These are phyloP conservation scores for Acacia confusa DNA, from an alignment of 306 rosid genomes.

Conservation along the genomic window DNA sequence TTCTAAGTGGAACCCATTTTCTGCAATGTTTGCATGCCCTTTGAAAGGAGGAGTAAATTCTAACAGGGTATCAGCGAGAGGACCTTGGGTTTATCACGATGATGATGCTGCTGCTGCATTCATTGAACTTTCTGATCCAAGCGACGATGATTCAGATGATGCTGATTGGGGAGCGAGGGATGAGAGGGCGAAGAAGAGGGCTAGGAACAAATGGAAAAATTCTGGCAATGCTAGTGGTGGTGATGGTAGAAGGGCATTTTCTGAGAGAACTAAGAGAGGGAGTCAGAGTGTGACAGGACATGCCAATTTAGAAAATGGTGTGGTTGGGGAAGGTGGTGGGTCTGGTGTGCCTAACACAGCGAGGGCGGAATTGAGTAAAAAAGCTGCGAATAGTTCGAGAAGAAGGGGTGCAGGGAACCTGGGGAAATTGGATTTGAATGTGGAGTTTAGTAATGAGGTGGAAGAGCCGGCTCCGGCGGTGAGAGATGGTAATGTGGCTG, in stretches of 20 bases:
- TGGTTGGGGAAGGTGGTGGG: slow-evolving; percentile 7
- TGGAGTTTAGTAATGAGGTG: slow-evolving; percentile 90
- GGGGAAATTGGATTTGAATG: slow-evolving; percentile 94
- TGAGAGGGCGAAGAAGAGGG: slow-evolving; percentile 32
- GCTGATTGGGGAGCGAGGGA: slow-evolving; percentile 37
- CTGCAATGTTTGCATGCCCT: slow-evolving; percentile 70
- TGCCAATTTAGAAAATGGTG: slow-evolving; percentile 44
- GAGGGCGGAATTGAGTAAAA: slow-evolving; percentile 54
- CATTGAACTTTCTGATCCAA: slow-evolving; percentile 49
- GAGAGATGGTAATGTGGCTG: slow-evolving; percentile 53
- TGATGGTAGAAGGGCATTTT: slow-evolving; percentile 26
- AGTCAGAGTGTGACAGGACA: slow-evolving; percentile 32
- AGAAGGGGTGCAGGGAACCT: slow-evolving; percentile 65
- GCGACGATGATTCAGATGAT: slow-evolving; percentile 69
- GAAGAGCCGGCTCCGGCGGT: slow-evolving; percentile 59
- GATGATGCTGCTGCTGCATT: slow-evolving; percentile 53
- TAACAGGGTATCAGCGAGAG: background rate
- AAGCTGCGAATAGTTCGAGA: slow-evolving; percentile 41
- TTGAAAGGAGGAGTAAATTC: slow-evolving; percentile 24
- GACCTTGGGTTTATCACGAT: slow-evolving; percentile 43
- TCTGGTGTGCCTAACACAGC: slow-evolving; percentile 21
- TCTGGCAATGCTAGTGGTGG: slow-evolving; percentile 21
- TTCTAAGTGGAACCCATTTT: slow-evolving; percentile 69
- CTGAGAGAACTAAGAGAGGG: slow-evolving; percentile 49
- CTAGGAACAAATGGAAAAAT: slow-evolving; percentile 11